Evolutionary conservation across 164 flowering plant genomes (phyloP).

Genomic region (Brasenia schreberi): DNA sequence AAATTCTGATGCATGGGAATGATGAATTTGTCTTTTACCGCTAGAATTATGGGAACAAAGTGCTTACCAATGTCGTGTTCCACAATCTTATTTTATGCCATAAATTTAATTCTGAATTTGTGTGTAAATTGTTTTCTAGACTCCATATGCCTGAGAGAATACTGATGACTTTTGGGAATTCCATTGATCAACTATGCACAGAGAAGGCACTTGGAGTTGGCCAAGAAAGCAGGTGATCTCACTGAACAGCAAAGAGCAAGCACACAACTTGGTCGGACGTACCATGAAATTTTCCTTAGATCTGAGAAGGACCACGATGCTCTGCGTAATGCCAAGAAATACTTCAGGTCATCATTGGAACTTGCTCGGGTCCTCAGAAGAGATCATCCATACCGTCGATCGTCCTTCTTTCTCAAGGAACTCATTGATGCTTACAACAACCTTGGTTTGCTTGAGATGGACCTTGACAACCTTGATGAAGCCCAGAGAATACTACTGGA

Average conservation of each 20-base stretch:
- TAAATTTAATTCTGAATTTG: no score
- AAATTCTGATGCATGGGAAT: no score
- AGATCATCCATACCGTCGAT: constrained; percentile 20
- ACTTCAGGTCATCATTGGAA: constrained; percentile 71
- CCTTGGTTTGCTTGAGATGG: constrained; percentile 88
- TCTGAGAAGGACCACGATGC: constrained; percentile 57
- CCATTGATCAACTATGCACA: constrained; percentile 13
- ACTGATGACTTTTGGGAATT: background rate
- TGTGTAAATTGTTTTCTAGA: no score
- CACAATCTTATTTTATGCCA: no score
- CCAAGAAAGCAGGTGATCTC: constrained; percentile 54
- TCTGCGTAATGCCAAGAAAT: constrained; percentile 66
- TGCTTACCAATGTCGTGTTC: no score
- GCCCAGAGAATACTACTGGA: constrained; percentile 46
- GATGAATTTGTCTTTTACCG: no score
- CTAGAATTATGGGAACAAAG: no score
- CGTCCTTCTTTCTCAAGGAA: constrained; percentile 57
- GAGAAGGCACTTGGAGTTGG: constrained; percentile 87
- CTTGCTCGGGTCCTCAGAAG: constrained; percentile 56
- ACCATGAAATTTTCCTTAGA: constrained; percentile 64
- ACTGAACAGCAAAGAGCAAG: constrained; percentile 91
- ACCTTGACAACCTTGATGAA: constrained; percentile 73
- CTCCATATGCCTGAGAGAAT: no score
- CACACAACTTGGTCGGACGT: constrained; percentile 94
- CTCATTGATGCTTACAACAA: constrained; percentile 89